Evolutionary conservation across 768 basidiomycete species (phyloP), one percentile per base, ranked within the genome.

Genomic region (Boletus reticulatus): DNA sequence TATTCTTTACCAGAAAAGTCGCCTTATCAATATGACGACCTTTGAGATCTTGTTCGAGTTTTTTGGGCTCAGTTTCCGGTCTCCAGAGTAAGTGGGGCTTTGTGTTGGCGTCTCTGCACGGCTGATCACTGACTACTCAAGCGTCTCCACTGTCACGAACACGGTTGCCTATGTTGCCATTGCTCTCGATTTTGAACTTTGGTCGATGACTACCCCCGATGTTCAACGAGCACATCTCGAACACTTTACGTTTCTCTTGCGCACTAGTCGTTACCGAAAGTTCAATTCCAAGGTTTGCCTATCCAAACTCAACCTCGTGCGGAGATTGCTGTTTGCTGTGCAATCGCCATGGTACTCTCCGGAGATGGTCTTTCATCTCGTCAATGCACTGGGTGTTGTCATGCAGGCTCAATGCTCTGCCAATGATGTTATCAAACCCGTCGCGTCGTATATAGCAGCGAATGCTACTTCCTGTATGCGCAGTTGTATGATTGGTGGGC

Each of bases 171-270:
- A 97, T 68, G 80, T 81, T 43, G 81, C 86, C 5, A 81, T 98
- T 46, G 92, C 91, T 0, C 82, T 98, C 1, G 93, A 96, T 63
- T 92, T 98, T 59, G 87, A 92, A 49, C 83, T 97, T 12, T 98
- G 95, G 95, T 84, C 89, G 0, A 79, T 74, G 32, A 84, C 89
- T 0, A 77, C 78, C 4, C 66, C 75, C 17, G 89, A 91, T 47
- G 84, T 97, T n/a, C 90, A 92, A 62, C 78, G 78, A 5, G 80
- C 84, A 13, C 87, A 94, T 61, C 76, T 95, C 0, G 87, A 89
- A 46, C 94, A 96, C 66, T 94, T 96, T 66, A 71, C 79, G 7
- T 88, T 84, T 14, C 81, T 97, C 17, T 68, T 96, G 16, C 74
- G 81, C 49, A 78, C 81, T 2, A 94, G 91, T 60, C 83, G 84